phyloP scores from a whole-genome alignment of 306 rosid genomes.

The Pachyrhizus erosus region DNA sequence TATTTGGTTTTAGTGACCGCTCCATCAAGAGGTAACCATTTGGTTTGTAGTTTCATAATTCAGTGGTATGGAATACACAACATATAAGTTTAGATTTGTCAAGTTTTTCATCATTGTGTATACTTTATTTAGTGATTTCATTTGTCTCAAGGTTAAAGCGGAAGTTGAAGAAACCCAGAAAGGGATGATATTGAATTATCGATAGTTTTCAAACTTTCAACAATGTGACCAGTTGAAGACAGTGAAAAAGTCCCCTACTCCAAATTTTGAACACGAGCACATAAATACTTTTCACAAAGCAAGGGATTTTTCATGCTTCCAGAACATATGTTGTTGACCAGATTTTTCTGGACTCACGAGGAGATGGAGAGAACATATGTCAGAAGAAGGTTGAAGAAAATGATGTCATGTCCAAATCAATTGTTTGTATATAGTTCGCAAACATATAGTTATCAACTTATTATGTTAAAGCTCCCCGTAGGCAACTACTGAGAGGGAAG shows the following conservation, averaged over 20 bases:
- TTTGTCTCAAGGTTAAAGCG: slow-evolving; percentile 58
- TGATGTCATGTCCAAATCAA: slow-evolving; percentile 15
- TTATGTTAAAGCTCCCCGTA: neutral
- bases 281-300: neutral
- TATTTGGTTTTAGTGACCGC: slow-evolving; percentile 65
- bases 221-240: slow-evolving; percentile 30
- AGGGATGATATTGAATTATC: slow-evolving; percentile 28
- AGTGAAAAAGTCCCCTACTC: slow-evolving; percentile 4
- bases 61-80: neutral
- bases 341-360: neutral
- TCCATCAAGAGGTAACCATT: slow-evolving; percentile 66
- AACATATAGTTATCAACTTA: neutral
- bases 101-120: slow-evolving; percentile 29
- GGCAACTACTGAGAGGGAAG: slow-evolving; percentile 20
- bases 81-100: neutral
- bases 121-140: slow-evolving; percentile 31
- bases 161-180: slow-evolving; percentile 60
- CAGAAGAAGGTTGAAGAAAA: slow-evolving; percentile 17
- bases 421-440: slow-evolving; percentile 35
- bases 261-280: neutral
- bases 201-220: slow-evolving; percentile 28
- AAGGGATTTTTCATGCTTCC: slow-evolving; percentile 1
- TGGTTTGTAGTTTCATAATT: slow-evolving; percentile 19
- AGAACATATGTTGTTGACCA: neutral
- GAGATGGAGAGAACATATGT: neutral